Percentiles rank a stretch among this genome's conserved stretches.
Conservation (phyloP, 768 basidiomycete species). For the Collybiopsis luxurians region DNA sequence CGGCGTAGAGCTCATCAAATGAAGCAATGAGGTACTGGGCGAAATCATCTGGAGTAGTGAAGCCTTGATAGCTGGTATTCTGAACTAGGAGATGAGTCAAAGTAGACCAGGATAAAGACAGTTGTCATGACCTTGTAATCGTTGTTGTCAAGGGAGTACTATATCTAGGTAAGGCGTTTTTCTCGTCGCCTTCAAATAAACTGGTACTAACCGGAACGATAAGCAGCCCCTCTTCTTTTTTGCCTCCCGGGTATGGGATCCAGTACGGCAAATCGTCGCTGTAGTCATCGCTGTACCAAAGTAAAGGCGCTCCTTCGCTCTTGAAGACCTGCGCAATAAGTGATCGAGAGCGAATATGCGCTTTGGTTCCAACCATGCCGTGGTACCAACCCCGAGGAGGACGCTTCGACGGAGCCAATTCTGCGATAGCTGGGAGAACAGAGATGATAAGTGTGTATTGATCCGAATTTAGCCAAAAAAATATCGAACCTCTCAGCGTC, state of each 20-base stretch:
- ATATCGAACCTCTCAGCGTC: slow-evolving; percentile 1
- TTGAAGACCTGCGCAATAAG: slow-evolving; percentile 9
- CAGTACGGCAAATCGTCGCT: slow-evolving; percentile 11
- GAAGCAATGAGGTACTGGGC: slow-evolving; percentile 7
- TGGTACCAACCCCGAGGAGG: slow-evolving; percentile 11
- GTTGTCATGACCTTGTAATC: neutral
- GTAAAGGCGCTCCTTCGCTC: slow-evolving; percentile 6
- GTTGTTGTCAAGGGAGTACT: slow-evolving; percentile 4
- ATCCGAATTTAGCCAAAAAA: neutral
- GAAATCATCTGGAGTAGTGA: slow-evolving; percentile 4
- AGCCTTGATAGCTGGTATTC: neutral
- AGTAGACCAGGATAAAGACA: neutral
- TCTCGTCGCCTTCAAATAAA: too few relatives aligned
- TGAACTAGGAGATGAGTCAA: neutral
- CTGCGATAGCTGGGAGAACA: neutral
- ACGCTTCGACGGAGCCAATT: slow-evolving; percentile 1
- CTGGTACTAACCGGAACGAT: slow-evolving; percentile 7
- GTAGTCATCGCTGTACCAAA: slow-evolving; percentile 12
- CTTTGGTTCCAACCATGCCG: slow-evolving; percentile 6
- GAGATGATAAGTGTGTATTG: neutral
- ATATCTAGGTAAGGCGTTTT: too few relatives aligned
- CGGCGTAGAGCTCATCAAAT: slow-evolving; percentile 10
- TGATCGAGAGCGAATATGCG: neutral
- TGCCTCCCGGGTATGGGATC: slow-evolving; percentile 9
- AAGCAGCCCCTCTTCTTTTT: slow-evolving; percentile 8